A percentile compares a stretch with the other conserved stretches of the same genome.
Evolutionary conservation across 169 alveolate species (phyloP).

Genomic region (Plasmodium knowlesi): DNA sequence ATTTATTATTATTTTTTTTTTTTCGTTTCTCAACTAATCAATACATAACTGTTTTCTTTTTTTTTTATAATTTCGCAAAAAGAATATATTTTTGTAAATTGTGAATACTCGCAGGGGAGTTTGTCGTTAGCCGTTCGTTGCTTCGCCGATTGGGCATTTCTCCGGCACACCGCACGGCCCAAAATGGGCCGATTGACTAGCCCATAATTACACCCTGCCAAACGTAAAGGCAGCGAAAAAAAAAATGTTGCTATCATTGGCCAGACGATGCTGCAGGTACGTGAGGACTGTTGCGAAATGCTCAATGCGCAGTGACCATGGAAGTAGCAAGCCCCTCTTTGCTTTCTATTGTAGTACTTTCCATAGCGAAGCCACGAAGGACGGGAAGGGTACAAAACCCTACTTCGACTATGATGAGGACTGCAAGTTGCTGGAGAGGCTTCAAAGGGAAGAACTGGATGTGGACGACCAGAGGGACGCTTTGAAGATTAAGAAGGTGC

Average conservation of each 20-base stretch:
- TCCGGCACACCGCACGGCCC: background rate
- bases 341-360: background rate
- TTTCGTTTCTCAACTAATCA: background rate
- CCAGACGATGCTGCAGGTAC: background rate
- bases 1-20: background rate
- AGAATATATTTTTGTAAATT: background rate
- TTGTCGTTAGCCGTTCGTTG: background rate
- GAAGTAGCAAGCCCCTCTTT: background rate
- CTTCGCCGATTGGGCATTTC: background rate
- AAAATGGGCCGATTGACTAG: background rate
- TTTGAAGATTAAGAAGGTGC: constrained; percentile 40
- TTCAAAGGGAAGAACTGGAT: background rate
- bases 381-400: background rate
- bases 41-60: background rate
- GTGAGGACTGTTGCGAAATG: background rate
- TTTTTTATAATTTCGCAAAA: background rate
- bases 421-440: constrained; percentile 14
- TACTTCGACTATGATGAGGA: constrained; percentile 51
- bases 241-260: constrained; percentile 19
- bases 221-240: background rate
- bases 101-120: background rate
- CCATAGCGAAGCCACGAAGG: background rate
- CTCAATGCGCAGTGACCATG: background rate
- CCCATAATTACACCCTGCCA: background rate
- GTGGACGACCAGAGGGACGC: constrained; percentile 12